A percentile compares a stretch with the other conserved stretches of the same genome.
Conservation (phyloP, 768 basidiomycete genomes). For the Leccinum fibrillosum region DNA sequence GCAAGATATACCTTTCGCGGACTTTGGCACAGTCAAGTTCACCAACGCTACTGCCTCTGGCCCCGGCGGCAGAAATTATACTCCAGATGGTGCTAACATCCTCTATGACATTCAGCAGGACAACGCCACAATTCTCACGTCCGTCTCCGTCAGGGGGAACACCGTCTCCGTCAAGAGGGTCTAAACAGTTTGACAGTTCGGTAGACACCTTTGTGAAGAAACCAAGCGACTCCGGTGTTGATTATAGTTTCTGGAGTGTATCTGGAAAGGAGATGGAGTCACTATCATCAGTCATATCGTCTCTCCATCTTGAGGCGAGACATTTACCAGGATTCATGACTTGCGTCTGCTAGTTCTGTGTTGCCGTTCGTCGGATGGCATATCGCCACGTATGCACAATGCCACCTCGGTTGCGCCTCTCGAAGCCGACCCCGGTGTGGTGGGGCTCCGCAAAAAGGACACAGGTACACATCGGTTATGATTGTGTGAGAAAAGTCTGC, state of each 20-base stretch:
- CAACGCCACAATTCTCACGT: neutral
- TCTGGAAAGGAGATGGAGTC: neutral
- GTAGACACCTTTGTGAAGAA: neutral
- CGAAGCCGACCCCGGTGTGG: neutral
- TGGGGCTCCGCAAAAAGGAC: too few relatives aligned
- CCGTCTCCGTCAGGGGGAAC: neutral
- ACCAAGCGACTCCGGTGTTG: neutral
- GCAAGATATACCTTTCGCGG: neutral
- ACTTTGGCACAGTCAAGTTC: neutral
- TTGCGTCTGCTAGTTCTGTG: too few relatives aligned
- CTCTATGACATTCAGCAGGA: neutral
- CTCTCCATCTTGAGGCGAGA: neutral
- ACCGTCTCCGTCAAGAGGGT: neutral
- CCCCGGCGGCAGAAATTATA: too few relatives aligned
- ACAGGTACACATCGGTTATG: too few relatives aligned
- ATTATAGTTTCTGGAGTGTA: neutral
- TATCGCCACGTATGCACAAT: neutral
- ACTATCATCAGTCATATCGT: neutral
- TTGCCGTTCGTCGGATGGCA: too few relatives aligned
- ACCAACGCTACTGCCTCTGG: neutral
- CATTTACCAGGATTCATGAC: too few relatives aligned
- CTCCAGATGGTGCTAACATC: neutral
- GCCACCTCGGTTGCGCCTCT: neutral
- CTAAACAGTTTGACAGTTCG: neutral
- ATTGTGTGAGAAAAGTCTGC: too few relatives aligned